phyloP scores from a whole-genome alignment of 306 rosid species.

The Cucurbita pepo region DNA sequence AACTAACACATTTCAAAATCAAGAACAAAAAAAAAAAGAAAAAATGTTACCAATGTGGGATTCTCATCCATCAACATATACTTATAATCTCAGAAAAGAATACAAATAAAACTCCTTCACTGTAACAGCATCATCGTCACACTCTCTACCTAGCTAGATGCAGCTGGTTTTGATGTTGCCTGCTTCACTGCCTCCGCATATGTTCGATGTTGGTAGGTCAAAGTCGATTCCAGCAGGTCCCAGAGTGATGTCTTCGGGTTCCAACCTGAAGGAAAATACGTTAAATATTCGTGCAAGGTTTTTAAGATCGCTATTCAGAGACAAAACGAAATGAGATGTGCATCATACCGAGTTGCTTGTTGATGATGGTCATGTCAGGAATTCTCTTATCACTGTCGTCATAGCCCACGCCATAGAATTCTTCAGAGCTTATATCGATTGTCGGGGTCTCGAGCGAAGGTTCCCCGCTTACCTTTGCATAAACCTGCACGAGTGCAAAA shows the following conservation, averaged over 20 bases:
- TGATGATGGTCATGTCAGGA: slow-evolving; percentile 90
- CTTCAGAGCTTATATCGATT: slow-evolving; percentile 68
- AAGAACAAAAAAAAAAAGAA: neutral
- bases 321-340: neutral
- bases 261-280: slow-evolving; percentile 37
- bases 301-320: neutral
- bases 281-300: too few relatives aligned
- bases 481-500: slow-evolving; percentile 33
- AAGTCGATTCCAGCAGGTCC: slow-evolving; percentile 86
- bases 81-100: slow-evolving; percentile 1
- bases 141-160: slow-evolving; percentile 36
- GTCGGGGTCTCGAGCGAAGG: slow-evolving; percentile 44
- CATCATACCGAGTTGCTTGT: slow-evolving; percentile 63
- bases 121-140: neutral
- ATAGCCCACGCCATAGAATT: slow-evolving; percentile 83
- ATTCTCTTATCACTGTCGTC: slow-evolving; percentile 93
- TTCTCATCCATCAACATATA: neutral
- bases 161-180: slow-evolving; percentile 48
- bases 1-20: neutral
- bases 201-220: slow-evolving; percentile 85
- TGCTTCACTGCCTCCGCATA: slow-evolving; percentile 75
- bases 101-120: neutral
- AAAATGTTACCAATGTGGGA: neutral
- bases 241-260: slow-evolving; percentile 80
- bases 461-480: slow-evolving; percentile 70